These are phyloP conservation scores for Phytophthora fragariaefolia DNA, from an alignment of 352 stramenopile genomes.

Conservation along the genomic window DNA sequence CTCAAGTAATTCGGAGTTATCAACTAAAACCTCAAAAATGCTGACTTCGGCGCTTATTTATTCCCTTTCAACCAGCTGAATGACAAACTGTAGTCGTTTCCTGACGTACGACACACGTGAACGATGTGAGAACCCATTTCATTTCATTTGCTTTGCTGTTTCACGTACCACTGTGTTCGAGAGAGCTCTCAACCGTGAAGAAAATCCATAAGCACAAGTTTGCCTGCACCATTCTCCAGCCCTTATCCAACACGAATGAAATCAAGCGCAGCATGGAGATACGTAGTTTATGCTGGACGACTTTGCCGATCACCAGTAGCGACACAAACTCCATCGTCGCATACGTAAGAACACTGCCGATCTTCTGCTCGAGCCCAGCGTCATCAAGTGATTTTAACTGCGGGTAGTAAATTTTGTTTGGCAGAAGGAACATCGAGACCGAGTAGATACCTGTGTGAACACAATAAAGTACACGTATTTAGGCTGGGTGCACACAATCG, in stretches of 20 bases:
- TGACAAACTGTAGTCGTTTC: neutral
- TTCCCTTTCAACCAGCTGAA: too few relatives aligned
- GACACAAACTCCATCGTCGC: slow-evolving; percentile 20
- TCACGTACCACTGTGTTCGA: slow-evolving; percentile 2
- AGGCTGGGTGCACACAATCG: too few relatives aligned
- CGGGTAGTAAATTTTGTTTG: slow-evolving; percentile 1
- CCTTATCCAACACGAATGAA: slow-evolving; percentile 38
- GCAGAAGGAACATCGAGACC: neutral
- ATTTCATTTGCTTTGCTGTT: neutral
- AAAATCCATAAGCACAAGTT: slow-evolving; percentile 11
- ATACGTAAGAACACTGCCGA: slow-evolving; percentile 31
- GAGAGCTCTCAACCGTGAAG: slow-evolving; percentile 4
- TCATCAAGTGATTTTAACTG: neutral
- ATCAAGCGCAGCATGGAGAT: slow-evolving; percentile 30
- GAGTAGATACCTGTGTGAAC: neutral
- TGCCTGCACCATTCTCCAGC: slow-evolving; percentile 35
- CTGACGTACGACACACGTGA: neutral
- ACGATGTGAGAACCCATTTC: too few relatives aligned
- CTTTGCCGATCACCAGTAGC: neutral
- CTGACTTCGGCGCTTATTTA: too few relatives aligned
- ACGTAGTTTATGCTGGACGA: slow-evolving; percentile 13
- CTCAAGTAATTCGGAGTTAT: too few relatives aligned
- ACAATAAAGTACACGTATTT: neutral
- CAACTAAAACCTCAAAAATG: too few relatives aligned
- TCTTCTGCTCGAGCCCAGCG: neutral